Evolutionary conservation across 768 basidiomycete species (phyloP).

Genomic region (Mycena indigotica): DNA sequence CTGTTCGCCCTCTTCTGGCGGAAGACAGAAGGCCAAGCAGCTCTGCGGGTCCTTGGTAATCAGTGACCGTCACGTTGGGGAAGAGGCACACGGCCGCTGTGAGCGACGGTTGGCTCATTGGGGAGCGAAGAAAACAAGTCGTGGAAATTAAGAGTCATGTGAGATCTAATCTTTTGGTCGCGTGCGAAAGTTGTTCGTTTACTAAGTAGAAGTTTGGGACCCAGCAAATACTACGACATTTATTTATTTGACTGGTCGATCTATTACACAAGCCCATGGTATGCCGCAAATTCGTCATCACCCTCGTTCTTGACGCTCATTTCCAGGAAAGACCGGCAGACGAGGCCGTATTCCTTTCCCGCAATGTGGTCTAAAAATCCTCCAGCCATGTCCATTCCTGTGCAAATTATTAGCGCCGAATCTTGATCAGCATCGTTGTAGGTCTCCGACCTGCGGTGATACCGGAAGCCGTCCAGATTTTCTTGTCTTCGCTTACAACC

Average conservation of each 20-base stretch:
- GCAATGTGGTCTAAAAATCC: constrained; percentile 37
- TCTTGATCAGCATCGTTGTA: too few species aligned
- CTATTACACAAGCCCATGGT: constrained; percentile 27
- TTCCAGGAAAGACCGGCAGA: constrained; percentile 25
- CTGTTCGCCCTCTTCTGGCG: constrained; percentile 12
- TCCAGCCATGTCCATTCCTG: constrained; percentile 36
- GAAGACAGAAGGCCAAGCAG: constrained; percentile 26
- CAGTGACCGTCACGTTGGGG: constrained; percentile 30
- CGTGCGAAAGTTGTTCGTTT: too few species aligned
- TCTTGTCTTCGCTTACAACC: constrained; percentile 38
- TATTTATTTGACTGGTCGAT: too few species aligned
- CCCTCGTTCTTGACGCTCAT: constrained; percentile 22
- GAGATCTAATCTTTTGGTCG: too few species aligned
- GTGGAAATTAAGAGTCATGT: too few species aligned
- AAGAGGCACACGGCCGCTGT: constrained; percentile 36
- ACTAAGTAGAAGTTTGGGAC: too few species aligned
- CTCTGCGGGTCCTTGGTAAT: constrained; percentile 37
- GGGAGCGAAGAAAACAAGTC: neutral
- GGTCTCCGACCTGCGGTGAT: constrained; percentile 36
- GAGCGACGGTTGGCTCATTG: constrained; percentile 17
- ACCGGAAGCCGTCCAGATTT: constrained; percentile 42
- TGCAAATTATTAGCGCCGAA: neutral
- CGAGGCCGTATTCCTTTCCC: constrained; percentile 21
- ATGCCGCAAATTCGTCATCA: constrained; percentile 33
- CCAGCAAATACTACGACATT: too few species aligned